Base-by-base conservation (phyloP, 768 basidiomycete species). In the Russula vinacea region DNA sequence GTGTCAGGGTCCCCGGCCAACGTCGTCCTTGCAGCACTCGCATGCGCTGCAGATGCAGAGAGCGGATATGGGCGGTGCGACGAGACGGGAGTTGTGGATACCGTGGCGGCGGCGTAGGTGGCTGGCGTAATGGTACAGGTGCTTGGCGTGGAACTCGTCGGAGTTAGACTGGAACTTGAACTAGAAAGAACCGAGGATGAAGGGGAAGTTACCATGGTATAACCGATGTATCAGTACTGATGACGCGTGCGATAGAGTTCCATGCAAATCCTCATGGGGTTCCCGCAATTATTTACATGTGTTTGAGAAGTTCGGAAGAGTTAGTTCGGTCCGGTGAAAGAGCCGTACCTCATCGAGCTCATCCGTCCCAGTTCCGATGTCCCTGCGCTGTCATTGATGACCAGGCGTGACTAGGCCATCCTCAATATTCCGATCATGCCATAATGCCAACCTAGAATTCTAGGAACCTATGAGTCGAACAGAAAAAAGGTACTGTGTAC, bases 1-100 rank as follows among this genome's bases (percentile, higher is more conserved):
- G 63, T 73, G 71, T 56, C 62, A 69, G 61, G 62, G 72, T 60
- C 8, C 33, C 52, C 19, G 13, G 52, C 65, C 14, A 39, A 16
- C 26, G 58, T 17, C 40, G 49, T 11, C 54, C 54, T 53, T 62
- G 11, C 50, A 40, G 11, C 50, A 40, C 54, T 42, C 49, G 47
- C 57, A 37, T 65, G 65, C 17, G 24, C 61, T n/a, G 61, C 14
- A 14, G 62, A 58, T 9, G 67, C 59, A 39, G 62, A 64, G 45
- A 67, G 55, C 9, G 68, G 62, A 51, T 63, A 64, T 14, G 66
- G 66, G 51, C 68, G 63, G 19, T 53, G 63, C 32, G 64, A 56
- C 10, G 33, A 22, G 10, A 61, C 29, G 13, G 55, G 47, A 6
- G 54, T 14, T 11, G 62, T 64, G 8, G 57, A 26, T 24, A 19